A percentile compares a stretch with the other conserved stretches of the same genome.
Conservation (phyloP, 2,329 filamentous ascomycete genomes). For the Ophiostoma sp. region DNA sequence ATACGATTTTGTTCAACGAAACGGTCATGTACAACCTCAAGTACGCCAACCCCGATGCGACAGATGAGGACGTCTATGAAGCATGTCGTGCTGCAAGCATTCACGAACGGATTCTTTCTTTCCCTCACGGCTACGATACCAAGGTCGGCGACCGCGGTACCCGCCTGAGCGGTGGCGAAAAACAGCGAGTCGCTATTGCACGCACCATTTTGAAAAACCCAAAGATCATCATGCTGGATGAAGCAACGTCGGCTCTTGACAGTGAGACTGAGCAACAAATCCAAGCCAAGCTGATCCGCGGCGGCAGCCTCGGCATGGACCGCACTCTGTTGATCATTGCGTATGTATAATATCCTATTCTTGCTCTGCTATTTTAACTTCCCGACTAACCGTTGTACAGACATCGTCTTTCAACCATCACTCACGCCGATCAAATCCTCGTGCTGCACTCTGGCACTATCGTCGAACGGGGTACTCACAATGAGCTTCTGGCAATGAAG, state of each 20-base stretch:
- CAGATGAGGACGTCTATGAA: conserved; percentile 46
- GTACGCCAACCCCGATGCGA: conserved; percentile 46
- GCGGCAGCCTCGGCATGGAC: conserved; percentile 62
- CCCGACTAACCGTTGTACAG: conserved; percentile 34
- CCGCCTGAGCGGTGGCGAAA: conserved; percentile 55
- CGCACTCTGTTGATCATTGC: conserved; percentile 95
- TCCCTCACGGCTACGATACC: conserved; percentile 49
- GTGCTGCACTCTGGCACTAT: conserved; percentile 30
- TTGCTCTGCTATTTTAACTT: background rate
- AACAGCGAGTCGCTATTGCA: conserved; percentile 56
- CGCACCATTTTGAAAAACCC: conserved; percentile 65
- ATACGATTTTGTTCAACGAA: conserved; percentile 66
- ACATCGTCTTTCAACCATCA: conserved; percentile 66
- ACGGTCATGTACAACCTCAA: conserved; percentile 52
- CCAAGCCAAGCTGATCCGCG: conserved; percentile 62
- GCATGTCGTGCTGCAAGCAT: conserved; percentile 52
- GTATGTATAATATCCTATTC: conserved; percentile 44
- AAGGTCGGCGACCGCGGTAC: conserved; percentile 50
- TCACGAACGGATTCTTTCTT: conserved; percentile 50
- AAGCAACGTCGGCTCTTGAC: conserved; percentile 65
- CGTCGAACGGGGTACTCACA: conserved; percentile 40
- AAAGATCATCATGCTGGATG: conserved; percentile 64
- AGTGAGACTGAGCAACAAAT: conserved; percentile 56
- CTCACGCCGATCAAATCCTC: conserved; percentile 30
- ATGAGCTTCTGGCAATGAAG: conserved; percentile 63